A percentile compares a stretch with the other conserved stretches of the same genome.
Conservation (phyloP, 352 stramenopile genomes). For the Globisporangium spinosum region DNA sequence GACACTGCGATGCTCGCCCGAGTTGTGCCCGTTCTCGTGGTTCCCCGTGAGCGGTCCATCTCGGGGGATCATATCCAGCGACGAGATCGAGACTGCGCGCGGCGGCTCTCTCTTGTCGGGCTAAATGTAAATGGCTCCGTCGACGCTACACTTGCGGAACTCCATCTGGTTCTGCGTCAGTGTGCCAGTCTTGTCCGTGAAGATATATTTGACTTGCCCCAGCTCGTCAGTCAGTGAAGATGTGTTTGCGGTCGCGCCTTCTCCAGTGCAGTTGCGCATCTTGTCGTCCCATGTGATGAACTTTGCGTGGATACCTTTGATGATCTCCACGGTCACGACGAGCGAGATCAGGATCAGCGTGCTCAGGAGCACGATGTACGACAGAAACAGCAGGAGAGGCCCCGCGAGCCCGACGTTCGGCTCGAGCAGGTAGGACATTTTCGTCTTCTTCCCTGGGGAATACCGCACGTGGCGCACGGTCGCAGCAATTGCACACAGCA, state of each 20-base stretch:
- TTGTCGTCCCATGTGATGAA: constrained; percentile 76
- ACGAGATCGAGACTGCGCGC: constrained; percentile 33
- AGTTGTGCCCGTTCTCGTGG: constrained; percentile 13
- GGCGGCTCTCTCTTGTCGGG: constrained; percentile 30
- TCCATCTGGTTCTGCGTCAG: constrained; percentile 94
- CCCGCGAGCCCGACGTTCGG: constrained; percentile 3
- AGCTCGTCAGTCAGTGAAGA: constrained; percentile 91
- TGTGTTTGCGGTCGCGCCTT: constrained; percentile 81
- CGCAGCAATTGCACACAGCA: constrained; percentile 56
- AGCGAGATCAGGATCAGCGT: constrained; percentile 93
- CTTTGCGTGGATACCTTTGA: constrained; percentile 71
- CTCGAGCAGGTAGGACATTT: constrained; percentile 13
- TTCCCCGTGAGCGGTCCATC: constrained; percentile 1
- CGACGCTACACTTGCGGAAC: constrained; percentile 94
- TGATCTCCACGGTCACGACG: constrained; percentile 84
- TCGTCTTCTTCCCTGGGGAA: not conserved
- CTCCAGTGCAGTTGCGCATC: constrained; percentile 48
- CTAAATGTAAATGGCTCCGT: constrained; percentile 73
- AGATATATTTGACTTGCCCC: constrained; percentile 90
- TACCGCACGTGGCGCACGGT: constrained; percentile 32
- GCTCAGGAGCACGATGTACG: constrained; percentile 90
- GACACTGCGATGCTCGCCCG: constrained; percentile 14
- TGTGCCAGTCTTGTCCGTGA: constrained; percentile 94
- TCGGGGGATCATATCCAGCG: constrained; percentile 25
- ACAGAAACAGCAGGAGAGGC: constrained; percentile 78